Conservation (phyloP, 306 rosid species). For the Dalbergia cochinchinensis region DNA sequence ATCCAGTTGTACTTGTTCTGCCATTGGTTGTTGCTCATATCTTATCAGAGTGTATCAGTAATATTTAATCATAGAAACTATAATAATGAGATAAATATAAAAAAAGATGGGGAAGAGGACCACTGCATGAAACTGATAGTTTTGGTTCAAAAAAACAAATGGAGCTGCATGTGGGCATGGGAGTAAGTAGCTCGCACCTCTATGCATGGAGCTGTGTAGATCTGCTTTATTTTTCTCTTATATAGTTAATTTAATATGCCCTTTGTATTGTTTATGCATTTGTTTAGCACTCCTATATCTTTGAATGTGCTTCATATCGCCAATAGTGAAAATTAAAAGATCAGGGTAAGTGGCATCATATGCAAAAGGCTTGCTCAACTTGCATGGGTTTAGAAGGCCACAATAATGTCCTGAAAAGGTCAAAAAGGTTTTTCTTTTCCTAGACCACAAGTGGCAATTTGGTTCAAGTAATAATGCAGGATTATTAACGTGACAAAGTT, state of each 20-base stretch:
- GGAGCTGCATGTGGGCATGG: constrained; percentile 71
- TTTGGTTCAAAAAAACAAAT: constrained; percentile 51
- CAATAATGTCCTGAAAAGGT: constrained; percentile 47
- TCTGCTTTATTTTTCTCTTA: constrained; percentile 45
- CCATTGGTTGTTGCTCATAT: constrained; percentile 43
- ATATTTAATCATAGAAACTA: constrained; percentile 49
- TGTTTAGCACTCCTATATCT: constrained; percentile 47
- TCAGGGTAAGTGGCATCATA: constrained; percentile 28
- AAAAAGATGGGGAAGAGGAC: constrained; percentile 44
- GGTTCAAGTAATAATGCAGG: too few relatives aligned
- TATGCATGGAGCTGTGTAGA: constrained; percentile 61
- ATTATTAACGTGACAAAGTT: too few relatives aligned
- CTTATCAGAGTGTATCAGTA: constrained; percentile 31
- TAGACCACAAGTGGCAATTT: too few relatives aligned
- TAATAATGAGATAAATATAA: constrained; percentile 42
- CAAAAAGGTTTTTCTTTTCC: constrained; percentile 32
- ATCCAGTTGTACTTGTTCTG: constrained; percentile 42
- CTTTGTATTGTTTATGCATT: constrained; percentile 35
- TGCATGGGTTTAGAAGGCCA: constrained; percentile 44
- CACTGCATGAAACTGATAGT: constrained; percentile 54
- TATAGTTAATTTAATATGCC: constrained; percentile 37
- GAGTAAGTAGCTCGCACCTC: constrained; percentile 67
- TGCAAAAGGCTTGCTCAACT: constrained; percentile 41
- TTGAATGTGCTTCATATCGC: constrained; percentile 44
- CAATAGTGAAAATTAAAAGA: constrained; percentile 27